phyloP scores from a whole-genome alignment of 352 stramenopile species.

The Halophytophthora batemanensis region DNA sequence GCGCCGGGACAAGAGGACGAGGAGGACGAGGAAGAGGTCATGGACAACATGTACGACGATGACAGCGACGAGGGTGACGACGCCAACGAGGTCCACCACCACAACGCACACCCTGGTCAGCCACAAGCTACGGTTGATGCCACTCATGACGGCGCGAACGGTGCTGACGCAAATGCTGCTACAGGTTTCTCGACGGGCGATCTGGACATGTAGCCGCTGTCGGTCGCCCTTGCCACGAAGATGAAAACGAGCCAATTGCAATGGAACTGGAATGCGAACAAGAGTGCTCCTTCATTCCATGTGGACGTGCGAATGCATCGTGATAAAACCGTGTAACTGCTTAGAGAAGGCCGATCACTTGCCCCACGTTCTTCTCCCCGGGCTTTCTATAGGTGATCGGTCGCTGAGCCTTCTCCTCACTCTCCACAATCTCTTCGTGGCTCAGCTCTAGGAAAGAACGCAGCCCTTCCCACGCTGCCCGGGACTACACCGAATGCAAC shows the following conservation, averaged over 20 bases:
- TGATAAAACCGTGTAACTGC: conserved; percentile 1
- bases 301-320: conserved; percentile 2
- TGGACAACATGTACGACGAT: conserved; percentile 58
- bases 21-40: conserved; percentile 38
- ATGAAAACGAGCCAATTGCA: conserved; percentile 16
- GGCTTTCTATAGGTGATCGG: conserved; percentile 65
- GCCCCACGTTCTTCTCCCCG: conserved; percentile 58
- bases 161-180: neutral
- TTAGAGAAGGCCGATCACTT: conserved; percentile 75
- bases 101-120: conserved; percentile 3
- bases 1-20: conserved; percentile 36
- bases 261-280: conserved; percentile 9
- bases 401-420: conserved; percentile 40
- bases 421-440: conserved; percentile 56
- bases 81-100: conserved; percentile 8
- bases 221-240: neutral
- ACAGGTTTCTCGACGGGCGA: conserved; percentile 15
- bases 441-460: conserved; percentile 60
- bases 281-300: conserved; percentile 10
- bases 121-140: neutral
- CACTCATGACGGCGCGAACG: neutral
- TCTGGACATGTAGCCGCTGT: neutral
- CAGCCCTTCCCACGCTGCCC: conserved; percentile 68
- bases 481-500: conserved; percentile 36
- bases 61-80: conserved; percentile 44